These are phyloP conservation scores for Rhodamnia argentea DNA, from an alignment of 345 rosid species.

Conservation along the genomic window DNA sequence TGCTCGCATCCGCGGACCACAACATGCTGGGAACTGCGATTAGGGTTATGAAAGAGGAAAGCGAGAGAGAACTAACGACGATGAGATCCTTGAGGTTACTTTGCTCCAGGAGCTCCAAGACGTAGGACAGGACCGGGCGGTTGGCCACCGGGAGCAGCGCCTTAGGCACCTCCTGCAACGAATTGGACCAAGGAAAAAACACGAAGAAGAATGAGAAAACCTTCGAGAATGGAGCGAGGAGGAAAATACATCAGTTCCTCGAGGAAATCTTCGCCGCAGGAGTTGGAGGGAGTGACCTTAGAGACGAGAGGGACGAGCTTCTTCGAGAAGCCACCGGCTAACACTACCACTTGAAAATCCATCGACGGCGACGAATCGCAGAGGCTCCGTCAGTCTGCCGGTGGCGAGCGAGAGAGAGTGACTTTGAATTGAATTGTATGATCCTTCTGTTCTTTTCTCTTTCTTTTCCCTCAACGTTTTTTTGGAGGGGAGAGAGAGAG, in stretches of 20 bases:
- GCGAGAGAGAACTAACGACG: constrained; percentile 37
- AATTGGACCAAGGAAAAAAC: not conserved
- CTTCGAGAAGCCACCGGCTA: constrained; percentile 81
- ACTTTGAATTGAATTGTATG: not conserved
- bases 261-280: not conserved
- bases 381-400: not conserved
- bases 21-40: not conserved
- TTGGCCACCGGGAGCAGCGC: constrained; percentile 91
- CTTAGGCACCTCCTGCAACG: constrained; percentile 76
- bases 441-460: not conserved
- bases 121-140: constrained; percentile 80
- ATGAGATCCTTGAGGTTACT: constrained; percentile 83
- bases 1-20: not conserved
- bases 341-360: constrained; percentile 92
- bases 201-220: not conserved
- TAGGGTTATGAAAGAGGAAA: not conserved
- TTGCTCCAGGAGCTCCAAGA: constrained; percentile 67
- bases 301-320: constrained; percentile 76
- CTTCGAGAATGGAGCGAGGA: not conserved
- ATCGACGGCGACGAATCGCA: constrained; percentile 10
- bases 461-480: not conserved
- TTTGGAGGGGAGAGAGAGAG: not conserved
- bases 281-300: constrained; percentile 32
- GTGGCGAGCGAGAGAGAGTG: not conserved
- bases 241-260: not conserved